Conservation (phyloP, 495 filamentous ascomycete genomes). For the Aspergillus egyptiacus region DNA sequence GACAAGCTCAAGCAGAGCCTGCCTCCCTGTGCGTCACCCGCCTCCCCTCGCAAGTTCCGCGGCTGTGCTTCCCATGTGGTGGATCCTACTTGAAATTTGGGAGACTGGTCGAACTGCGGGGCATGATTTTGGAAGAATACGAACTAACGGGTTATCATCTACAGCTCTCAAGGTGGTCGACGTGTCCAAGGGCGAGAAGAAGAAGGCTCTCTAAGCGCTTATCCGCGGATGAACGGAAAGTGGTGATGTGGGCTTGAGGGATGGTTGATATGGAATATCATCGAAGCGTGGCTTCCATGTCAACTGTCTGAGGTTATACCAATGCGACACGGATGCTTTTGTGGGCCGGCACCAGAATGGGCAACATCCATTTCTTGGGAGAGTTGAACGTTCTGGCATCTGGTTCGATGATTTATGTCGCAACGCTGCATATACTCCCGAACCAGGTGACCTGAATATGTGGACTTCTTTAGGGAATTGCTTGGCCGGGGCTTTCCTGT, state of each 20-base stretch:
- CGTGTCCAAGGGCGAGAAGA: conserved; percentile 69
- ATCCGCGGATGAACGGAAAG: conserved; percentile 19
- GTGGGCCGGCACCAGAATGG: conserved; percentile 35
- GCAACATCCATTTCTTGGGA: conserved; percentile 2
- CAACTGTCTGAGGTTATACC: conserved; percentile 24
- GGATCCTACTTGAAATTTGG: neutral
- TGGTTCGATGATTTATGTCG: conserved; percentile 20
- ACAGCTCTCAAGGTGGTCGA: conserved; percentile 70
- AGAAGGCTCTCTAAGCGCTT: conserved; percentile 48
- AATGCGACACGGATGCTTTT: conserved; percentile 23
- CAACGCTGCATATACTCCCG: conserved; percentile 18
- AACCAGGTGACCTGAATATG: conserved; percentile 37
- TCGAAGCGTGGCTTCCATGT: conserved; percentile 30
- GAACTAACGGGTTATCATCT: conserved; percentile 23
- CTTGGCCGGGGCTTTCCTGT: conserved; percentile 33
- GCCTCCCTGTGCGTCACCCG: conserved; percentile 73
- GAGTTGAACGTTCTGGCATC: conserved; percentile 27
- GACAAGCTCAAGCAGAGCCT: conserved; percentile 99
- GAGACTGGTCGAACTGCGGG: neutral
- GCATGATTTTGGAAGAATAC: neutral
- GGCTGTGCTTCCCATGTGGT: neutral
- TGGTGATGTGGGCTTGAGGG: conserved; percentile 26
- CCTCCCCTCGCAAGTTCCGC: neutral
- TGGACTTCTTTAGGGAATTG: conserved; percentile 15
- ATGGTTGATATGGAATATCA: conserved; percentile 24